Percentiles rank a stretch among this genome's conserved stretches.
Conservation (phyloP, 73 alveolate species). For the Tetrahymena malaccensis region DNA sequence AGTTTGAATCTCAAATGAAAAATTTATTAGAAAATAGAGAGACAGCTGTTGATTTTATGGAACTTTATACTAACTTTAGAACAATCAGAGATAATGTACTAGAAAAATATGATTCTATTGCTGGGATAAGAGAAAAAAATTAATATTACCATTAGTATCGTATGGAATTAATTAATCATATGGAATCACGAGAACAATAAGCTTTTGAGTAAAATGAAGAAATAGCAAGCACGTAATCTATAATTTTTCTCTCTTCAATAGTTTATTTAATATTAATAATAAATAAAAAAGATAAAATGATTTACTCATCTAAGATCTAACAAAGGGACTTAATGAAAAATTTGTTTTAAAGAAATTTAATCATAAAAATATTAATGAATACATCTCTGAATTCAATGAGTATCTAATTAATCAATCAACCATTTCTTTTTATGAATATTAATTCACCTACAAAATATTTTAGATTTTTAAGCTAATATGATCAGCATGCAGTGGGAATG, state of each 20-base stretch:
- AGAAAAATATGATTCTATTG: neutral
- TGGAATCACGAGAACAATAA: constrained; percentile 1
- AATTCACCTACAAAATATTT: neutral
- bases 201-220: constrained; percentile 36
- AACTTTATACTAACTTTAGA: neutral
- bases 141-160: neutral
- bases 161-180: neutral
- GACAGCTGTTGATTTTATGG: neutral
- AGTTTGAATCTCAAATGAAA: neutral
- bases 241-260: no score
- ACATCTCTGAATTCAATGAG: neutral
- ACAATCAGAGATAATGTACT: neutral
- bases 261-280: neutral
- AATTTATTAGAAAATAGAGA: neutral
- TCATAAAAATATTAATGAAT: neutral
- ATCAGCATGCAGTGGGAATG: neutral
- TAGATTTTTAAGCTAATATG: neutral
- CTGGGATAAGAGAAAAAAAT: constrained; percentile 35
- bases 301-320: neutral
- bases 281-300: constrained; percentile 13
- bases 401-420: neutral
- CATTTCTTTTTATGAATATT: neutral
- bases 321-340: neutral
- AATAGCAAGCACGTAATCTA: constrained; percentile 3
- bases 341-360: neutral